Percentiles rank a stretch among this genome's conserved stretches.
Evolutionary conservation across 2,329 filamentous ascomycete genomes (phyloP).

Genomic region (Microdochium trichocladiopsis): DNA sequence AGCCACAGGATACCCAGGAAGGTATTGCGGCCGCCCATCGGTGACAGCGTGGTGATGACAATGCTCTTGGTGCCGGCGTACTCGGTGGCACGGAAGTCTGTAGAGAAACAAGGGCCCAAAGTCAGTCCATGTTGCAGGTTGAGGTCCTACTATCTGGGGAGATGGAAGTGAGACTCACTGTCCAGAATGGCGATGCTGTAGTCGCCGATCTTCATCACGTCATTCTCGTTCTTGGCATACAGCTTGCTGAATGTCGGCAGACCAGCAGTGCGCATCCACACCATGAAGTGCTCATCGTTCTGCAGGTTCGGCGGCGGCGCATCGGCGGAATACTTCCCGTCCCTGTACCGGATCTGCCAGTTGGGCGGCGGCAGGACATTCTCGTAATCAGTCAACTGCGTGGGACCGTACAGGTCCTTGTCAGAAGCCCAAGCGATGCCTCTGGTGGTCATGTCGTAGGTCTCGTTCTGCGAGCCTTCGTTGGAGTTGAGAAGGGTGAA

Average conservation of each 20-base stretch:
- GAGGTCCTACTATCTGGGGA: background rate
- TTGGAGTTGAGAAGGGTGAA: conserved; percentile 53
- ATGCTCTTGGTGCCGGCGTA: conserved; percentile 89
- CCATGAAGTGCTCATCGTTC: conserved; percentile 79
- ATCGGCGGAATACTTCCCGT: conserved; percentile 60
- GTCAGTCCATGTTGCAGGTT: conserved; percentile 1
- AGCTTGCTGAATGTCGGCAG: conserved; percentile 93
- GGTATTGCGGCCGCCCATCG: conserved; percentile 91
- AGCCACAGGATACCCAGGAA: conserved; percentile 96
- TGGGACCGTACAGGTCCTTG: conserved; percentile 68
- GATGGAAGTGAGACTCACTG: conserved; percentile 49
- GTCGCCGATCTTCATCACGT: conserved; percentile 58
- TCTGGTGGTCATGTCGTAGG: conserved; percentile 68
- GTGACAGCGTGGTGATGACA: conserved; percentile 79
- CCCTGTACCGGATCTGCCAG: conserved; percentile 66
- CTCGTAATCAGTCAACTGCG: conserved; percentile 46
- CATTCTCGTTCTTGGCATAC: conserved; percentile 71
- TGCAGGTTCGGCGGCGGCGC: conserved; percentile 65
- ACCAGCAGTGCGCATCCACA: conserved; percentile 98
- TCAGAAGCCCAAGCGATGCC: conserved; percentile 87
- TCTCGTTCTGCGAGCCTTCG: conserved; percentile 28
- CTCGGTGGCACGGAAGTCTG: conserved; percentile 72
- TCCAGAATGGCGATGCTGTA: conserved; percentile 74
- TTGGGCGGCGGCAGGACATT: conserved; percentile 79
- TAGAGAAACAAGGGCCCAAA: conserved; percentile 4